Evolutionary conservation across 139 green algal species (phyloP), one percentile per base, ranked within the genome.

Genomic region (Haematococcus lacustris): DNA sequence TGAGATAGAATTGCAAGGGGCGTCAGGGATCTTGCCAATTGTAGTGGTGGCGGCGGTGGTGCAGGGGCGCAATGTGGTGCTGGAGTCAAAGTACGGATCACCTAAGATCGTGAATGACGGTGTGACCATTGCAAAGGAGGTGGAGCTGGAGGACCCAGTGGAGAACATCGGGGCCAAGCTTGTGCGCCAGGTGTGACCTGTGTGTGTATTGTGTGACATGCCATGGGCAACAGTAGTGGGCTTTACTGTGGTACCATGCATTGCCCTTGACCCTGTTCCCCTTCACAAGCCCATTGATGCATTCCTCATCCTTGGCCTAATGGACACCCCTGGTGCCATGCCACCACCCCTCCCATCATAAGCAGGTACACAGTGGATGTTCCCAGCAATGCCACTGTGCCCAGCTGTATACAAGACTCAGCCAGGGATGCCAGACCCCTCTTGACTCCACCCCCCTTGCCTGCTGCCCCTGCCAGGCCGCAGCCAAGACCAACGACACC

Each of bases 71-170:
- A 99, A 99, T 75, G 96, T 99, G 33, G 96, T 99, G 70, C 88
- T 99, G 26, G 96, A 99, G 88, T 94, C 88, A 84, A 99, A 98
- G 88, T 99, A 96, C 61, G 96, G 96, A 66, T 97, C 92, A 30
- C 96, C 96, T 39, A 96, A 97, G 83, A 98, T 99, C 68, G 95
- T 99, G 30, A 99, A 99, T 77, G 96, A 99, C 80, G 96, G 96
- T 70, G 96, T 99, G 30, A 97, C 93, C 51, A 92, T 97, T 50
- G 93, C 93, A 5, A 87, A 79, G 63, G 92, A 98, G 85, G 91
- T 99, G 30, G 95, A 99, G 83, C 88, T 99, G 68, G 91, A 97
- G 79, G 96, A 99, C 82, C 90, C 96, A 0, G 93, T 99, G 17
- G 96, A 99, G 86, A 98, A 99, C 91, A 95, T 98, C 73, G 96